Percentiles rank a stretch among this genome's conserved stretches.
Conservation (phyloP, 768 basidiomycete genomes). For the Chiua virens region DNA sequence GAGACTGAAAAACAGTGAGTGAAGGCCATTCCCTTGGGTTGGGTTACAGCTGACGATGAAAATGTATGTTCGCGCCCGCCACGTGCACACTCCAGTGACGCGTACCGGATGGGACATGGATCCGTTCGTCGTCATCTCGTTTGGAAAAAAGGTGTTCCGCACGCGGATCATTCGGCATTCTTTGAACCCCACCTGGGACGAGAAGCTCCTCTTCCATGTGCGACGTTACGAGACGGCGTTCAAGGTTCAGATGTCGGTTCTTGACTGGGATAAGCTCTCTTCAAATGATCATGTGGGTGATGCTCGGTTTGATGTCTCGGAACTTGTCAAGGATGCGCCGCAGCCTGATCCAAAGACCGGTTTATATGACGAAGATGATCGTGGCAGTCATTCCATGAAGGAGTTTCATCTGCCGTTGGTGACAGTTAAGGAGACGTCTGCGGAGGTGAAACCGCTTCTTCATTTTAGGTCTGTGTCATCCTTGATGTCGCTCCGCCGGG, state of each 20-base stretch:
- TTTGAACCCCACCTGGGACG: conserved; percentile 88
- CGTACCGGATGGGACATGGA: conserved; percentile 95
- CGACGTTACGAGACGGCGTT: conserved; percentile 80
- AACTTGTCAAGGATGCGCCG: conserved; percentile 66
- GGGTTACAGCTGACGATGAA: not conserved
- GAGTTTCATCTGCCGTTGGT: conserved; percentile 66
- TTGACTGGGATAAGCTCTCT: conserved; percentile 96
- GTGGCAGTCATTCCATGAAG: conserved; percentile 54
- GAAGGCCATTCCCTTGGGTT: not conserved
- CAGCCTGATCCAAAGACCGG: conserved; percentile 60
- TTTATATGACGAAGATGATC: conserved; percentile 38
- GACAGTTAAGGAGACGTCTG: conserved; percentile 60
- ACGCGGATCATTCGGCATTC: conserved; percentile 87
- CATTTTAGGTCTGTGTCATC: conserved; percentile 52
- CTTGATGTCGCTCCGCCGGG: not conserved
- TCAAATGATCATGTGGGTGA: conserved; percentile 90
- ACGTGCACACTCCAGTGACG: conserved; percentile 54
- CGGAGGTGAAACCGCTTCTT: conserved; percentile 72
- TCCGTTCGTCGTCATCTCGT: conserved; percentile 93
- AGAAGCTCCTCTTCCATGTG: conserved; percentile 95
- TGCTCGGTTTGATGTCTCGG: conserved; percentile 64
- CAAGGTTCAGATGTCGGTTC: conserved; percentile 76
- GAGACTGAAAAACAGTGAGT: conserved; percentile 80
- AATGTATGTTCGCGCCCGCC: not conserved
- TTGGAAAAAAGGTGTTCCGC: conserved; percentile 96